These are phyloP conservation scores for Nakazawaea ishiwadae DNA, from an alignment of 805 yeast species.

Conservation along the genomic window DNA sequence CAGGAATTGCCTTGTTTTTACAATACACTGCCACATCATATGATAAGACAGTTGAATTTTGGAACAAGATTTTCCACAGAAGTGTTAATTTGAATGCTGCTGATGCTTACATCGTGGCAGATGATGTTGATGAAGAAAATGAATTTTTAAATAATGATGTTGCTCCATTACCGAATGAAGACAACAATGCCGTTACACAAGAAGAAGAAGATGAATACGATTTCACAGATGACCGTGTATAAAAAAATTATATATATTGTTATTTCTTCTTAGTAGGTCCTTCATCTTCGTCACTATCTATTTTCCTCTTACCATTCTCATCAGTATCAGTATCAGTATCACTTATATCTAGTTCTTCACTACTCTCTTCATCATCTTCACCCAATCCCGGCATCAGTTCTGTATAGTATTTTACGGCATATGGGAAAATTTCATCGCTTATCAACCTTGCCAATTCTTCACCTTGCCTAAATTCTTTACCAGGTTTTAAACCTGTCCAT, in stretches of 20 bases:
- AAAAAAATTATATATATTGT: too few relatives aligned
- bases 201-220: slow-evolving; percentile 18
- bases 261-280: not conserved
- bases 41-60: not conserved
- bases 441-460: slow-evolving; percentile 71
- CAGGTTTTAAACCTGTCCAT: slow-evolving; percentile 78
- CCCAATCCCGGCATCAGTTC: slow-evolving; percentile 62
- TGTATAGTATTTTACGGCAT: slow-evolving; percentile 77
- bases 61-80: not conserved
- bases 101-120: slow-evolving; percentile 20
- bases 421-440: slow-evolving; percentile 78
- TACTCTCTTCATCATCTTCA: slow-evolving; percentile 46
- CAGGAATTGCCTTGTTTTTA: slow-evolving; percentile 14
- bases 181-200: slow-evolving; percentile 15
- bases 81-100: not conserved
- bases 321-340: slow-evolving; percentile 42
- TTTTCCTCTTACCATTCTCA: slow-evolving; percentile 15
- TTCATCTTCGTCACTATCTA: not conserved
- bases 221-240: not conserved
- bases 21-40: not conserved
- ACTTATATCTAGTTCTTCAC: slow-evolving; percentile 48
- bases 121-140: slow-evolving; percentile 17
- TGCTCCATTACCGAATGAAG: not conserved
- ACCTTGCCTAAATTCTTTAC: slow-evolving; percentile 74
- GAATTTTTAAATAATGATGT: slow-evolving; percentile 16